Percentiles rank a stretch among this genome's conserved stretches.
These are phyloP conservation scores for Trichoderma sp. DNA, from an alignment of 2,329 filamentous ascomycete genomes.

Conservation along the genomic window DNA sequence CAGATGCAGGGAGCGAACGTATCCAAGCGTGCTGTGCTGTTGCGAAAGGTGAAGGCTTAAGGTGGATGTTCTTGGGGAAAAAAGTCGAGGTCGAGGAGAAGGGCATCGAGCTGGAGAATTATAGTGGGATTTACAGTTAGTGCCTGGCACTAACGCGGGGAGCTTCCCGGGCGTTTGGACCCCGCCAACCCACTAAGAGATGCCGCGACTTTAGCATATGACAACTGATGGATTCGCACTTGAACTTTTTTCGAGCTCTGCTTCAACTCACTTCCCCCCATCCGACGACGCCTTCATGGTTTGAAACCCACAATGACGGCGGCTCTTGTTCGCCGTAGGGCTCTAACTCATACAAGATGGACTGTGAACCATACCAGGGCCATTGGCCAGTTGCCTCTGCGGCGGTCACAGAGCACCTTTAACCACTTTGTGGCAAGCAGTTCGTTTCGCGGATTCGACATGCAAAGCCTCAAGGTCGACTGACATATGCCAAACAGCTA, in stretches of 20 bases:
- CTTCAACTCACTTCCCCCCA: not conserved
- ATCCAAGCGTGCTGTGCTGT: not conserved
- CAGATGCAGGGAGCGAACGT: not conserved
- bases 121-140: constrained; percentile 31
- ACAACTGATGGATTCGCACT: not conserved
- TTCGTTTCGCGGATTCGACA: constrained; percentile 30
- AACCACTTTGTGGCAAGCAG: constrained; percentile 44
- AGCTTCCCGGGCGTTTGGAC: constrained; percentile 21
- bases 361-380: not conserved
- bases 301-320: constrained; percentile 38
- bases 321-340: constrained; percentile 37
- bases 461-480: not conserved
- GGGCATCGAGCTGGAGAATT: constrained; percentile 12
- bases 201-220: constrained; percentile 9
- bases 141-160: constrained; percentile 24
- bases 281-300: constrained; percentile 32
- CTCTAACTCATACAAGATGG: constrained; percentile 9
- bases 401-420: constrained; percentile 38
- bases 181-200: constrained; percentile 18
- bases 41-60: not conserved
- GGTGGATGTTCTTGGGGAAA: not conserved
- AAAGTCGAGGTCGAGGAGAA: constrained; percentile 15
- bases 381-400: constrained; percentile 31
- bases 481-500: constrained; percentile 27
- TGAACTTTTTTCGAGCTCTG: constrained; percentile 1